These are phyloP conservation scores for Panicum miliaceum DNA, from an alignment of 176 grass and related monocot species.

Conservation along the genomic window DNA sequence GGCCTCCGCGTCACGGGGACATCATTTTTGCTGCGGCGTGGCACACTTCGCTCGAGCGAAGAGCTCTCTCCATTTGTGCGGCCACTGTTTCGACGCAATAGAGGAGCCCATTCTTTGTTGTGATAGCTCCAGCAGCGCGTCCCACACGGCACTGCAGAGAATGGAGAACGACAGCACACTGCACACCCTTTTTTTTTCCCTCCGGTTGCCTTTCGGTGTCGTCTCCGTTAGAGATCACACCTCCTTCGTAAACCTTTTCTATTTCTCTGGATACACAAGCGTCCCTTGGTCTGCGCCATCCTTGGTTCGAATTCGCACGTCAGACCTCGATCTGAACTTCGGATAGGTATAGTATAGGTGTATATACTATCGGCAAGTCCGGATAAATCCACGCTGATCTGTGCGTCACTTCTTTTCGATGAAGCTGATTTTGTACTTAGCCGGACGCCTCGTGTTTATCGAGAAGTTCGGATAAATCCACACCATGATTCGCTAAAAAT, in stretches of 20 bases:
- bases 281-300: neutral
- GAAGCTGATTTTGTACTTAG: no score
- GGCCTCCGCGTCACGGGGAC: neutral
- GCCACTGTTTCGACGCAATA: no score
- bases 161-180: no score
- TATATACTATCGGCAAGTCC: neutral
- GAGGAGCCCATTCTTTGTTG: neutral
- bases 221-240: neutral
- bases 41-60: neutral
- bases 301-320: neutral
- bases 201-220: neutral
- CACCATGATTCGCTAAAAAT: no score
- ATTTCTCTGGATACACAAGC: neutral
- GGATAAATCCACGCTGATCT: neutral
- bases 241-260: neutral
- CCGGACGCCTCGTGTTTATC: no score
- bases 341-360: neutral
- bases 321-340: neutral
- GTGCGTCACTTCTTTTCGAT: no score
- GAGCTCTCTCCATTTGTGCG: no score
- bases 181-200: no score
- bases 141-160: no score
- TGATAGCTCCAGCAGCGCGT: neutral
- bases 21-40: no score
- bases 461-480: no score